Evolutionary conservation across 768 basidiomycete genomes (phyloP).

Genomic region (Agrocybe pediades): DNA sequence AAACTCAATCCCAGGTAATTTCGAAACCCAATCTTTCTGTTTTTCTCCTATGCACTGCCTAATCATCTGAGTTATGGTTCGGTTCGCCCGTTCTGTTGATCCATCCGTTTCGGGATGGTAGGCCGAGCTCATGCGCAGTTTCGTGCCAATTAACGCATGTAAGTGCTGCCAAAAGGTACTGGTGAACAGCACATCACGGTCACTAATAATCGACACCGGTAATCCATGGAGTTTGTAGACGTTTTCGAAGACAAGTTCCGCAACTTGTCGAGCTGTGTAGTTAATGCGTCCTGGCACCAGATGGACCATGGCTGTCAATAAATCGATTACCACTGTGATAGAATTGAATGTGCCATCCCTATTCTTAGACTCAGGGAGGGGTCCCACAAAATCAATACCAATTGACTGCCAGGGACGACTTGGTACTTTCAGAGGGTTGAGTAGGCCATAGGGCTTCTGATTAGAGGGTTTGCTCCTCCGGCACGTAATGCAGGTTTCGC

Average conservation of each 20-base stretch:
- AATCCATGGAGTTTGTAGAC: conserved; percentile 14
- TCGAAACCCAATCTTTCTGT: conserved; percentile 32
- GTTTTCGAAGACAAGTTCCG: conserved; percentile 10
- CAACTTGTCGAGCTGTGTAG: conserved; percentile 11
- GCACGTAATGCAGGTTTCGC: conserved; percentile 27
- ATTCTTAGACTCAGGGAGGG: conserved; percentile 11
- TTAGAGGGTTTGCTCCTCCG: conserved; percentile 20
- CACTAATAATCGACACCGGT: conserved; percentile 9
- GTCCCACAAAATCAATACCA: conserved; percentile 17
- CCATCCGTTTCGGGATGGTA: conserved; percentile 15
- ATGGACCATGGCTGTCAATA: conserved; percentile 14
- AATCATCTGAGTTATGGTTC: conserved; percentile 21
- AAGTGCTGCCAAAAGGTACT: conserved; percentile 12
- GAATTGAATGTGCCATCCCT: conserved; percentile 4
- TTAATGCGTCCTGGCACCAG: conserved; percentile 3
- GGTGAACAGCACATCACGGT: conserved; percentile 11
- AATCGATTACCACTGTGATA: conserved; percentile 12
- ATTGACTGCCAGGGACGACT: conserved; percentile 13
- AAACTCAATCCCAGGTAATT: conserved; percentile 27
- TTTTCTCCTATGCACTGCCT: conserved; percentile 22
- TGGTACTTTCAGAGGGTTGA: conserved; percentile 9
- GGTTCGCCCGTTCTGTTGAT: conserved; percentile 17
- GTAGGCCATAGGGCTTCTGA: conserved; percentile 23
- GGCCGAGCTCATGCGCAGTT: conserved; percentile 9
- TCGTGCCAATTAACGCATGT: conserved; percentile 10